Percentiles rank a stretch among this genome's conserved stretches.
phyloP scores from a whole-genome alignment of 2,329 filamentous ascomycete genomes.

The Chaetomium olivaceum region DNA sequence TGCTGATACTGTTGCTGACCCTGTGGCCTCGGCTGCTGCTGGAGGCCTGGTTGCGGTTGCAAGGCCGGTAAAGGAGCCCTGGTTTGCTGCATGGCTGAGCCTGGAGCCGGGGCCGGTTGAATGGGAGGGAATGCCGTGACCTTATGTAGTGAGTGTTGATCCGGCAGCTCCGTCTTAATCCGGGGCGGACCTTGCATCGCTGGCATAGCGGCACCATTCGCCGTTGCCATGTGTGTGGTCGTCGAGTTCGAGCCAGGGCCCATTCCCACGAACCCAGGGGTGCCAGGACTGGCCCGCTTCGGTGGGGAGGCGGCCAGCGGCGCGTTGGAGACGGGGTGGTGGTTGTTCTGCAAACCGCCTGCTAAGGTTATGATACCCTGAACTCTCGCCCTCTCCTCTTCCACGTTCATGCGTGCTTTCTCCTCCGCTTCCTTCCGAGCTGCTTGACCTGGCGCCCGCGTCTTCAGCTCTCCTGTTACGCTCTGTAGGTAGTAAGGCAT shows the following conservation, averaged over 20 bases:
- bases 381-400: constrained; percentile 61
- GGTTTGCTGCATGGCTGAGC: constrained; percentile 18
- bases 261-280: constrained; percentile 17
- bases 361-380: constrained; percentile 61
- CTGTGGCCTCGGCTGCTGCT: constrained; percentile 20
- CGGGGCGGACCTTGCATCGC: constrained; percentile 27
- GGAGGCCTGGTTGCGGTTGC: constrained; percentile 21
- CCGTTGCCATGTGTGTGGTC: not conserved
- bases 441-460: constrained; percentile 74
- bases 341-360: constrained; percentile 51
- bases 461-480: constrained; percentile 88
- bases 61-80: constrained; percentile 21
- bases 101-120: constrained; percentile 30
- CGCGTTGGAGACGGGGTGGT: constrained; percentile 20
- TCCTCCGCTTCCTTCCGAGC: constrained; percentile 68
- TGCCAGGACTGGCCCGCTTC: constrained; percentile 21
- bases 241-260: not conserved
- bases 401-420: constrained; percentile 57
- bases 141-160: constrained; percentile 26
- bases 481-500: constrained; percentile 85
- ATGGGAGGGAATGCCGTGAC: constrained; percentile 29
- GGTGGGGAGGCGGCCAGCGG: constrained; percentile 20
- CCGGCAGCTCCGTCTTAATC: constrained; percentile 29
- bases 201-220: constrained; percentile 9
- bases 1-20: constrained; percentile 24